Base-by-base conservation (phyloP, 1,284 basidiomycete species). In the Leccinum pachyderme region DNA sequence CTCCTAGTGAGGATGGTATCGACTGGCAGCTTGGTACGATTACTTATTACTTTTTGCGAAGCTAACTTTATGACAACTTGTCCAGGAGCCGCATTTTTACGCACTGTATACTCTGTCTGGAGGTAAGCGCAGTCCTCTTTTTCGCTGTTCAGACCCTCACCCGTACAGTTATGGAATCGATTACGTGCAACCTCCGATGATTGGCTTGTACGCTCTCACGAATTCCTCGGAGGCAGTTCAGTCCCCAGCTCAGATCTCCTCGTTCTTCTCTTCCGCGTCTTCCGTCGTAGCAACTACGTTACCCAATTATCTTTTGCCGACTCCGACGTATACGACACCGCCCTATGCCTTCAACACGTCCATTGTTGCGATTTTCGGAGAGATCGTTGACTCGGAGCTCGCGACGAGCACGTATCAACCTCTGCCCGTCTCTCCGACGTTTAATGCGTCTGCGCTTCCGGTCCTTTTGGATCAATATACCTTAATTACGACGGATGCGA, bases 91-190 rank as follows among this genome's bases (percentile, higher is more conserved):
- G 80, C 89, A 0, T 95, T 95, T 70, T 68, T 95, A 55, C 80
- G 86, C 47, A 88, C 89, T 2, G 88, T 93, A 0, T 95, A 95
- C 69, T 86, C 87, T 4, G 77, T 95, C 47, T 95, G 83, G 76
- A 90, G 86, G 89, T 89, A 54, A 62, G 70, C 47, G 32, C 11
- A 7, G 15, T 37, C 11, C 1, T 57, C n/a, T 28, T 51, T 11
- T 54, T 43, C 46, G 44, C 18, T 55, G 18, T 46, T 50, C 45
- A 41, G 31, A 22, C 18, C 35, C 55, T 56, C 48, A 58, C 54
- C n/a, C 8, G 51, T 52, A 2, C 54, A 91, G 88, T 67, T 87
- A 82, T 56, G 89, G 89, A 13, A 89, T 91, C 59, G 79, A 87
- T 63, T 69, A 71, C 35, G 83, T 84, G 59, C 89, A 91, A 66